Percentiles rank a stretch among this genome's conserved stretches.
phyloP scores from a whole-genome alignment of 306 rosid species.

The Delonix regia region DNA sequence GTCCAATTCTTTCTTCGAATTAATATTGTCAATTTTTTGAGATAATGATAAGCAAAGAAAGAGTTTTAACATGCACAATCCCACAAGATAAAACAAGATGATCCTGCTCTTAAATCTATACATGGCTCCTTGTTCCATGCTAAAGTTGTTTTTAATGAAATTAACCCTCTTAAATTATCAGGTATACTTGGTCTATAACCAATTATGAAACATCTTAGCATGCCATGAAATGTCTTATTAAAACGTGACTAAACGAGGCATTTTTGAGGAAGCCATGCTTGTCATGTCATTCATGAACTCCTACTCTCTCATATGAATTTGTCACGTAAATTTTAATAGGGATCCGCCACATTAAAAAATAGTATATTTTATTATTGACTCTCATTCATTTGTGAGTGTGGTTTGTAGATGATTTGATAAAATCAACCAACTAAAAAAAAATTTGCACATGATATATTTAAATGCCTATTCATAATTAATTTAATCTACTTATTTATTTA shows the following conservation, averaged over 20 bases:
- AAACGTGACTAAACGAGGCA: not conserved
- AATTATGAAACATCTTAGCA: not conserved
- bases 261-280: not conserved
- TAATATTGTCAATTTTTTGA: no score
- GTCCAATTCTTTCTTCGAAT: no score
- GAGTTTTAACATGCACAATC: no score
- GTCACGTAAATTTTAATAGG: not conserved
- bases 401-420: not conserved
- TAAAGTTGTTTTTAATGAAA: not conserved
- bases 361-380: not conserved
- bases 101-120: no score
- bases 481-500: not conserved
- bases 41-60: no score
- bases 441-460: not conserved
- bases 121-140: not conserved
- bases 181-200: not conserved
- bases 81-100: not conserved
- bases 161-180: not conserved
- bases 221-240: not conserved
- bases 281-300: not conserved
- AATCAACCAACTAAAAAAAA: not conserved
- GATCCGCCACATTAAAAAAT: not conserved
- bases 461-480: not conserved
- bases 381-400: conserved; percentile 3
- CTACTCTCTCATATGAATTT: not conserved